Conservation (phyloP, 2,329 filamentous ascomycete genomes). For the Fusarium phyllophilum region DNA sequence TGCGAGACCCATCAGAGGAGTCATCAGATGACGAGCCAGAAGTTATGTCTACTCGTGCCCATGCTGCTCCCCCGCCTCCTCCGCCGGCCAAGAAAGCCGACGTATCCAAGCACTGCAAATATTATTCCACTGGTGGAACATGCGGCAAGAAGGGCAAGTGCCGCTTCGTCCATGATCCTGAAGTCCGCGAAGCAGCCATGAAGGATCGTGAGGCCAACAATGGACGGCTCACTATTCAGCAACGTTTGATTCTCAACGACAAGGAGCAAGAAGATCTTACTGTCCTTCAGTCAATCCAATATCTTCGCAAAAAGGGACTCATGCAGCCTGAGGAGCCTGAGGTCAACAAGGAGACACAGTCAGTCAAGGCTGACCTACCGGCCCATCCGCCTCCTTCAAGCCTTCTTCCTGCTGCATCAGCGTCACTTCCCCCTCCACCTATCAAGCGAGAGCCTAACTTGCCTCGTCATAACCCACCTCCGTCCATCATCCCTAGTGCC, state of each 20-base stretch:
- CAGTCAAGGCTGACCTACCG: slow-evolving; percentile 25
- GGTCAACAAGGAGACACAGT: slow-evolving; percentile 30
- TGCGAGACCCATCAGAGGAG: slow-evolving; percentile 64
- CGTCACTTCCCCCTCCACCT: slow-evolving; percentile 52
- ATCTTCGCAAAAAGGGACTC: slow-evolving; percentile 69
- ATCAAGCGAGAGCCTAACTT: slow-evolving; percentile 46
- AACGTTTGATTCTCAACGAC: slow-evolving; percentile 73
- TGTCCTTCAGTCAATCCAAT: slow-evolving; percentile 72
- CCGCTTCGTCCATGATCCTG: slow-evolving; percentile 75
- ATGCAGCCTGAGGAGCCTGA: slow-evolving; percentile 49
- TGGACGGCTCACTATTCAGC: slow-evolving; percentile 72
- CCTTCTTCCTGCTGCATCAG: slow-evolving; percentile 52
- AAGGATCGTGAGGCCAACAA: slow-evolving; percentile 72
- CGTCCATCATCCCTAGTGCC: slow-evolving; percentile 45
- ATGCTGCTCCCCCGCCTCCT: slow-evolving; percentile 48
- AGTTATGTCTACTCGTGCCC: slow-evolving; percentile 61
- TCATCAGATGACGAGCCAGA: slow-evolving; percentile 70
- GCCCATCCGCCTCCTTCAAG: slow-evolving; percentile 40
- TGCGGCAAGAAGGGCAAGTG: slow-evolving; percentile 81
- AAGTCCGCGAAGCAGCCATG: slow-evolving; percentile 70
- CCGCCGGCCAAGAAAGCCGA: slow-evolving; percentile 67
- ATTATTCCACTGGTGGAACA: slow-evolving; percentile 74
- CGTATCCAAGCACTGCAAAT: slow-evolving; percentile 74
- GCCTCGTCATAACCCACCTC: slow-evolving; percentile 48
- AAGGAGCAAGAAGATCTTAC: slow-evolving; percentile 75